phyloP scores from a whole-genome alignment of 2,329 filamentous ascomycete genomes.

The Aspergillus sp. region DNA sequence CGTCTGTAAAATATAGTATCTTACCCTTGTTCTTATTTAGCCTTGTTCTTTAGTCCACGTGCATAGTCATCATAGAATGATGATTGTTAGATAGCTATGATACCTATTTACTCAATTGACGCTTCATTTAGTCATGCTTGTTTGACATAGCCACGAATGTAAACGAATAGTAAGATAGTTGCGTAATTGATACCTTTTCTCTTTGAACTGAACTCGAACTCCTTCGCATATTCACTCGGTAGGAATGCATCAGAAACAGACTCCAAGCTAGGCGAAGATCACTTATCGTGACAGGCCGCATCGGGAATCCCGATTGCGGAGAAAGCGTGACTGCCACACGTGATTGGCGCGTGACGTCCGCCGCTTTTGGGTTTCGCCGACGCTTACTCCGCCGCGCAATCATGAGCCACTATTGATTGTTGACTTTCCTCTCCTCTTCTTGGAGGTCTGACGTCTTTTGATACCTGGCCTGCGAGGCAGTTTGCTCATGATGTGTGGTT shows the following conservation, averaged over 20 bases:
- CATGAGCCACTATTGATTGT: neutral
- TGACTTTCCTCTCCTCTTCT: neutral
- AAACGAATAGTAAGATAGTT: no score
- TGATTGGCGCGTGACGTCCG: slow-evolving; percentile 1
- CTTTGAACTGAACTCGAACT: no score
- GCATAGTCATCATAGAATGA: neutral
- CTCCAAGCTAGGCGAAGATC: neutral
- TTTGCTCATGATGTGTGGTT: neutral
- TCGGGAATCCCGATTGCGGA: neutral
- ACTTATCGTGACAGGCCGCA: neutral
- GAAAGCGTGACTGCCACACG: neutral
- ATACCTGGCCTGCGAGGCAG: neutral
- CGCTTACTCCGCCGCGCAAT: neutral
- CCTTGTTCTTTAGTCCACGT: neutral
- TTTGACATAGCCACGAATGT: neutral
- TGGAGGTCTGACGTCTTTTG: neutral
- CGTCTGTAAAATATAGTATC: slow-evolving; percentile 27
- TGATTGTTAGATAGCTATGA: neutral
- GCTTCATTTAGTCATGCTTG: neutral
- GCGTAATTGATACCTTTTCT: no score
- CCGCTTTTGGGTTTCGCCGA: neutral
- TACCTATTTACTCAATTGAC: neutral
- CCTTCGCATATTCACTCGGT: no score
- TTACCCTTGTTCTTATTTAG: neutral
- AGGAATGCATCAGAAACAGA: neutral